Percentiles rank a stretch among this genome's conserved stretches.
Evolutionary conservation across 2,329 filamentous ascomycete genomes (phyloP).

Genomic region (Exophiala phaeomuriformis): DNA sequence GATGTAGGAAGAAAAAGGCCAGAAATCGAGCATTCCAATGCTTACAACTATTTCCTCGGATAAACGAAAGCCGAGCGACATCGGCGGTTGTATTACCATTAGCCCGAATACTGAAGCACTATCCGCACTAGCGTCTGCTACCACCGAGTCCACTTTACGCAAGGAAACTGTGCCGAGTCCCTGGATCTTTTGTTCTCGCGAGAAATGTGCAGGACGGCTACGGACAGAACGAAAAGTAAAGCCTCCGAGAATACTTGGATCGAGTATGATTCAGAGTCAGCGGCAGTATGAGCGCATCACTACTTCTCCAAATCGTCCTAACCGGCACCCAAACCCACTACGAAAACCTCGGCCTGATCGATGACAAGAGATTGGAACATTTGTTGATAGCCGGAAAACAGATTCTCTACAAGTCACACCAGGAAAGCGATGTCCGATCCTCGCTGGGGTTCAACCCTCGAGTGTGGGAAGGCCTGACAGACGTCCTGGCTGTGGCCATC

Average conservation of each 20-base stretch:
- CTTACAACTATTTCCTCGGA: neutral
- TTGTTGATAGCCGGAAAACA: slow-evolving; percentile 55
- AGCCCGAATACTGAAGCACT: too few species aligned
- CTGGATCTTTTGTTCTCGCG: neutral
- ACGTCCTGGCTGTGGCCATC: slow-evolving; percentile 52
- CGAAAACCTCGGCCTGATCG: slow-evolving; percentile 53
- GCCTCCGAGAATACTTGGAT: neutral
- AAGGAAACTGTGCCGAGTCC: neutral
- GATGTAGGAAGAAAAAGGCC: neutral
- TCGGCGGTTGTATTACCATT: neutral
- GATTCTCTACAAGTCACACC: slow-evolving; percentile 52
- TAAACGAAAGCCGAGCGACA: neutral
- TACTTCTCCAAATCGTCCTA: slow-evolving; percentile 43
- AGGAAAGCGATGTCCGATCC: slow-evolving; percentile 50
- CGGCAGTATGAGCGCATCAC: slow-evolving; percentile 21
- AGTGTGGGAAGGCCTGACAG: slow-evolving; percentile 55
- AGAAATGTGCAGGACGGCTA: slow-evolving; percentile 4
- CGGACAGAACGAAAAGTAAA: neutral
- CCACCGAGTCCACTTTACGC: neutral
- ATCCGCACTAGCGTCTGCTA: too few species aligned
- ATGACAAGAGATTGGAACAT: slow-evolving; percentile 50
- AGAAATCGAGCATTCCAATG: neutral
- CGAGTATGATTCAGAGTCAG: slow-evolving; percentile 12
- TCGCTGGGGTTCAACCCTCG: slow-evolving; percentile 50
- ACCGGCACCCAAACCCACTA: slow-evolving; percentile 51